phyloP scores from a whole-genome alignment of 371 early-diverging fungal species.

The Mortierella sp. region DNA sequence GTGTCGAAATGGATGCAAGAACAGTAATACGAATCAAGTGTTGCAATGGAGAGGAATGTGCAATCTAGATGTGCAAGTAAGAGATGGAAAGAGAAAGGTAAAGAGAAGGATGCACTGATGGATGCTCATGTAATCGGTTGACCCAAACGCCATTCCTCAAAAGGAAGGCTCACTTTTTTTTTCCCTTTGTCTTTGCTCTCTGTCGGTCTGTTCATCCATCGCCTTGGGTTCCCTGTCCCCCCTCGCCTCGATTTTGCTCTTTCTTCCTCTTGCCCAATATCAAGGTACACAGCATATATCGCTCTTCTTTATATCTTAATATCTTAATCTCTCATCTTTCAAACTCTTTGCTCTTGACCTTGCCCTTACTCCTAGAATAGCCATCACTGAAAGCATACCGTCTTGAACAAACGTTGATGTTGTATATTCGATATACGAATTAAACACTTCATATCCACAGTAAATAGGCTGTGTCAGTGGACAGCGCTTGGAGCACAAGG shows the following conservation, averaged over 20 bases:
- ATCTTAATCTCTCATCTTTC: too few species aligned
- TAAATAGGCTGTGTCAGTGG: background rate
- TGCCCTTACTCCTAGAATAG: too few species aligned
- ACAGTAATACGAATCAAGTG: background rate
- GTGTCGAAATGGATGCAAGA: background rate
- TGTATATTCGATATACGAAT: too few species aligned
- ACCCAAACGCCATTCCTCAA: background rate
- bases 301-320: too few species aligned
- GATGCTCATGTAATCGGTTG: background rate
- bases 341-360: too few species aligned
- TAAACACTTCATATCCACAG: too few species aligned
- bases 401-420: too few species aligned
- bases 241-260: too few species aligned
- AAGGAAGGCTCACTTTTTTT: background rate
- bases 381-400: too few species aligned
- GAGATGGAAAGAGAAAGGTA: background rate
- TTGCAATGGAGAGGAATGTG: background rate
- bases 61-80: background rate
- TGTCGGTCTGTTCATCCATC: background rate
- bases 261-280: too few species aligned
- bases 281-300: too few species aligned
- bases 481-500: background rate
- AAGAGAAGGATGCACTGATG: conserved; percentile 2
- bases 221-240: too few species aligned
- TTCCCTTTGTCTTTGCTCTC: background rate